A percentile compares a stretch with the other conserved stretches of the same genome.
Conservation (phyloP, 805 yeast genomes). For the Blastobotrys mokoenaii region DNA sequence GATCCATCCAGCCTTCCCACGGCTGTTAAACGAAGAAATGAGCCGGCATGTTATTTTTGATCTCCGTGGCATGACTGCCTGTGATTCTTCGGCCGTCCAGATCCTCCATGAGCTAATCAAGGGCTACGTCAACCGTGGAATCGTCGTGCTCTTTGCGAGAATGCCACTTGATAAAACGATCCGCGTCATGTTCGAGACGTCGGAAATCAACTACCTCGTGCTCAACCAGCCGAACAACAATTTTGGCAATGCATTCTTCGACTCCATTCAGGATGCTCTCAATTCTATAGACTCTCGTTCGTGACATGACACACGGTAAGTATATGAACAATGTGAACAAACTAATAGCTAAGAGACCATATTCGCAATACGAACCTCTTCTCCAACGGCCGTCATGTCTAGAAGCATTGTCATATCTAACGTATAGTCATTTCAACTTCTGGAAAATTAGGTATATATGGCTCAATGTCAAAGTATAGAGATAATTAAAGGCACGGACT, state of each 20-base stretch:
- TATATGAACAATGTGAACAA: no score
- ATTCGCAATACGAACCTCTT: no score
- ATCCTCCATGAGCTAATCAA: conserved; percentile 53
- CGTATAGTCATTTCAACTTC: no score
- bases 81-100: conserved; percentile 77
- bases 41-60: conserved; percentile 62
- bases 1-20: conserved; percentile 68
- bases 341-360: no score
- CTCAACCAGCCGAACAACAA: conserved; percentile 22
- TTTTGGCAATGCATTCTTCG: conserved; percentile 32
- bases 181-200: conserved; percentile 39
- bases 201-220: conserved; percentile 45
- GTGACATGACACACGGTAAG: no score
- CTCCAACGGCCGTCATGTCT: no score
- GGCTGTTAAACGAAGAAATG: conserved; percentile 36
- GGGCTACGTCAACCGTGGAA: conserved; percentile 44
- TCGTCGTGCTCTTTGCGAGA: conserved; percentile 53
- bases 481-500: no score
- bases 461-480: no score
- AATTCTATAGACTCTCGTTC: conserved; percentile 11
- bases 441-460: no score
- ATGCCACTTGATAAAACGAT: conserved; percentile 42
- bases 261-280: conserved; percentile 51
- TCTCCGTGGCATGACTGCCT: conserved; percentile 68
- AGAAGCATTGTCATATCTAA: no score